Evolutionary conservation across 257 asterid genomes (phyloP).

Genomic region (Salvia rosmarinus): DNA sequence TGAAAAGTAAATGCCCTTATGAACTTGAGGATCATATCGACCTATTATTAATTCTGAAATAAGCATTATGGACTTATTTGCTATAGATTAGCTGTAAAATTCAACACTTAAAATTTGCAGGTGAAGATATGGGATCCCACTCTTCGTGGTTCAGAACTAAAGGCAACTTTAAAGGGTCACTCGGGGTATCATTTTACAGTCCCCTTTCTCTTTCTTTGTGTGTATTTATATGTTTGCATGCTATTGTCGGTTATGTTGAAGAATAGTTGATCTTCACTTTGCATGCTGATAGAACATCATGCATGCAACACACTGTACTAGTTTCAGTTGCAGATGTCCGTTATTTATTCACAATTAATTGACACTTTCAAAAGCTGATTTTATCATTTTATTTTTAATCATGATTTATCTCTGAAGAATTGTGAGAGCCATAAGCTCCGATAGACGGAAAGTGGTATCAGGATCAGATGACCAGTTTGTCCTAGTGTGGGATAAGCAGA

Average conservation of each 20-base stretch:
- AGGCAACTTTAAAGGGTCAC: slow-evolving; percentile 92
- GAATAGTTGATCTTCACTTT: slow-evolving; percentile 32
- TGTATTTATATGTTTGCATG: background rate
- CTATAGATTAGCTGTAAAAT: background rate
- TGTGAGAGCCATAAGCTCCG: slow-evolving; percentile 94
- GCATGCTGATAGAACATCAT: background rate
- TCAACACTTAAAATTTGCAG: slow-evolving; percentile 45
- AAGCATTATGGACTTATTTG: slow-evolving; percentile 11
- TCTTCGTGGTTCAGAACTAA: slow-evolving; percentile 90
- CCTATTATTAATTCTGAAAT: background rate
- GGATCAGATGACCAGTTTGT: slow-evolving; percentile 95
- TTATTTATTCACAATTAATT: slow-evolving; percentile 2
- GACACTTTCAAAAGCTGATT: slow-evolving; percentile 31
- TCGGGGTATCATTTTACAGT: slow-evolving; percentile 55
- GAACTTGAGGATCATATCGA: slow-evolving; percentile 13
- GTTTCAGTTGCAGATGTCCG: background rate
- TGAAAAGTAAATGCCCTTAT: too few species aligned
- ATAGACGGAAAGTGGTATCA: slow-evolving; percentile 91
- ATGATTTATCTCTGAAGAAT: slow-evolving; percentile 55
- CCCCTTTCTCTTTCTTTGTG: slow-evolving; percentile 3
- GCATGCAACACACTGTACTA: slow-evolving; percentile 3
- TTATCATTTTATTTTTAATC: slow-evolving; percentile 21
- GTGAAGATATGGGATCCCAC: slow-evolving; percentile 96
- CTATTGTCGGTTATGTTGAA: slow-evolving; percentile 14
- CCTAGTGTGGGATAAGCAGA: slow-evolving; percentile 97